Percentiles rank a stretch among this genome's conserved stretches.
phyloP scores from a whole-genome alignment of 768 basidiomycete species.

The Rhodosporidiobolus sp. region DNA sequence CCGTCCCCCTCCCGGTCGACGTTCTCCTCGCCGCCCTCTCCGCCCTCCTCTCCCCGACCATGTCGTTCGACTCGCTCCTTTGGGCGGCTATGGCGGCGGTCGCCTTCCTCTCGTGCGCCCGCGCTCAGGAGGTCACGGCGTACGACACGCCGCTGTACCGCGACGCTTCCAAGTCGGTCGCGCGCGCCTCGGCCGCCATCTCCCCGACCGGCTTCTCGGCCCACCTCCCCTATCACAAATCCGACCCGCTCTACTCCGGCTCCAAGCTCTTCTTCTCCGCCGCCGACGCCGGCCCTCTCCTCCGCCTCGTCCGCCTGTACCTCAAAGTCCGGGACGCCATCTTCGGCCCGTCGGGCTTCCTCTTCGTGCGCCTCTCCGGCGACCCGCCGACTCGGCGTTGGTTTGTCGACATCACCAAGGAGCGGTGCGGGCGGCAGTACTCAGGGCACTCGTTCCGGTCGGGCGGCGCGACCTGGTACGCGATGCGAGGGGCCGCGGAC shows the following conservation, averaged over 20 bases:
- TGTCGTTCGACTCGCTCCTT: not conserved
- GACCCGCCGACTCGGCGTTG: not conserved
- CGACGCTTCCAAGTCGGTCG: not conserved
- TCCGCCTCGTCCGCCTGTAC: not conserved
- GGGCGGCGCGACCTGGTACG: not conserved
- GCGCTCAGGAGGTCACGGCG: not conserved
- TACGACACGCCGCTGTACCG: not conserved
- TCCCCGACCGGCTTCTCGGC: not conserved
- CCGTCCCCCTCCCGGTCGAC: not conserved
- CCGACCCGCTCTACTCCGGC: not conserved
- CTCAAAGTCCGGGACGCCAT: not conserved
- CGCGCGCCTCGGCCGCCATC: not conserved
- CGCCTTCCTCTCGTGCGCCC: not conserved
- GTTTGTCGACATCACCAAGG: not conserved
- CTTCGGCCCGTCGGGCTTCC: not conserved
- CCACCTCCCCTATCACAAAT: not conserved
- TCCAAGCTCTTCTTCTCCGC: not conserved
- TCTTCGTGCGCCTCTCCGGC: not conserved
- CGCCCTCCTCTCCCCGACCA: not conserved
- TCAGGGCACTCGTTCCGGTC: not conserved
- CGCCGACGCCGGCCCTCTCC: constrained; percentile 3
- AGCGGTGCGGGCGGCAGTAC: not conserved
- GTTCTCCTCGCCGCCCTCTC: not conserved
- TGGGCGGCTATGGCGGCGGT: not conserved
- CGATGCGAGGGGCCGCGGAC: not conserved